Base-by-base conservation (phyloP, 23 red algal genomes). In the Gracilaria gracilis region DNA sequence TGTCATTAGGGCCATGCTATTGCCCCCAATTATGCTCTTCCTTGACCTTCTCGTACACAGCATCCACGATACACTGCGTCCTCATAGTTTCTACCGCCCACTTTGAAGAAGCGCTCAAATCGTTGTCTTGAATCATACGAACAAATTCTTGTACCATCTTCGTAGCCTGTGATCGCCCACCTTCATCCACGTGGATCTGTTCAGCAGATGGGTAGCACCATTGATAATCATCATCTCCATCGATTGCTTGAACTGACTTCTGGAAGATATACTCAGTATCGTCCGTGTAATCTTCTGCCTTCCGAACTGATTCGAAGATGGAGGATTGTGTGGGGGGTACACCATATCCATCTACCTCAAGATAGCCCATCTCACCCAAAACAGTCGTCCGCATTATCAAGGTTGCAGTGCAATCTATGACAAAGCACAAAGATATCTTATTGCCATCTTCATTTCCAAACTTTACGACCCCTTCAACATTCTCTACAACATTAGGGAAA, bases 281-380 rank as follows among this genome's bases (percentile, higher is more conserved):
- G 21, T 36, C 50, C 9, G 55, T 49, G 37, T 82, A 85, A 12
- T 77, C 34, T 4, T n/a, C 87, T 16, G 62, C 8, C 15, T 46
- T 39, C 23, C 80, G 44, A 42, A 83, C 36, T 16, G 11, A 15
- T 13, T 73, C 54, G 19, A 91, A 61, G 16, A 61, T 34, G 8
- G 40, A 14, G 2, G 87, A 36, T 17, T 39, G 38, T 31, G 46
- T 29, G 50, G 36, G 66, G 20, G 92, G 92, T 3, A 95, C 61
- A 9, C 91, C 85, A 32, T 91, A 95, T 16, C 73, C 92, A 46
- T 90, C 85, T 1, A 95, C 72, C 27, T 58, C 58, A 19, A 95
- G 25, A 9, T 40, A 55, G 46, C 58, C 92, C 21, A 35, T n/a
- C n/a, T 81, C 77, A 19, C 92, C 92, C 4, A 92, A 55, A 83